These are phyloP conservation scores for Lentinula guzmanii DNA, from an alignment of 768 basidiomycete genomes.

Conservation along the genomic window DNA sequence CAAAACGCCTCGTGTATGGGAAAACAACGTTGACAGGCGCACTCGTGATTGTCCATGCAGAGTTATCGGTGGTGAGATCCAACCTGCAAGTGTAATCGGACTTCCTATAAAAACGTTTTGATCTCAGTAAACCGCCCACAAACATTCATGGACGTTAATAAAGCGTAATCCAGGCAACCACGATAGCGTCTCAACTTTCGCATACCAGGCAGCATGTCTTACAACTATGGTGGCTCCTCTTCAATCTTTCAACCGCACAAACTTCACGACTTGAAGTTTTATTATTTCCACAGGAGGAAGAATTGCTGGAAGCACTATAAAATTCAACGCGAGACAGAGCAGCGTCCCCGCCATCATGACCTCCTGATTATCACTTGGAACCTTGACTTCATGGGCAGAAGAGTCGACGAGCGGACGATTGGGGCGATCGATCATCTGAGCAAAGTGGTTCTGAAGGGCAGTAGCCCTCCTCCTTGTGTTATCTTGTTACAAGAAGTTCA, in stretches of 20 bases:
- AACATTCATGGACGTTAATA: background rate
- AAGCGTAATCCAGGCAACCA: background rate
- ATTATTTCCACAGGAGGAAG: slow-evolving; percentile 33
- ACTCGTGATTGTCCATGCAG: slow-evolving; percentile 1
- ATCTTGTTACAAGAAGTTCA: slow-evolving; percentile 71
- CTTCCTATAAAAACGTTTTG: background rate
- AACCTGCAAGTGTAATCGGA: background rate
- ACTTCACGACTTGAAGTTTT: slow-evolving; percentile 18
- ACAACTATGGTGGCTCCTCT: slow-evolving; percentile 14
- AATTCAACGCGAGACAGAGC: slow-evolving; percentile 7
- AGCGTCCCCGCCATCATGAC: background rate
- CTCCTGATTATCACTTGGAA: slow-evolving; percentile 68
- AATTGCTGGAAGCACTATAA: slow-evolving; percentile 39
- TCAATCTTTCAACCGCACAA: background rate
- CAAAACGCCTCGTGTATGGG: slow-evolving; percentile 6
- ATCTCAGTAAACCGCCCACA: slow-evolving; percentile 3
- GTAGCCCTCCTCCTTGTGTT: slow-evolving; percentile 50
- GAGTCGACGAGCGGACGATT: slow-evolving; percentile 36
- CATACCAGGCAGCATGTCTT: background rate
- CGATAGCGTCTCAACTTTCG: background rate
- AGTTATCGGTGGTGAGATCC: slow-evolving; percentile 3
- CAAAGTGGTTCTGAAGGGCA: slow-evolving; percentile 39
- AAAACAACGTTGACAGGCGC: background rate
- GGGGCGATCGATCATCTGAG: slow-evolving; percentile 51
- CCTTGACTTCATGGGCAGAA: slow-evolving; percentile 40